Base-by-base conservation (phyloP, 2,329 filamentous ascomycete species). In the Trichoderma oligosporum region DNA sequence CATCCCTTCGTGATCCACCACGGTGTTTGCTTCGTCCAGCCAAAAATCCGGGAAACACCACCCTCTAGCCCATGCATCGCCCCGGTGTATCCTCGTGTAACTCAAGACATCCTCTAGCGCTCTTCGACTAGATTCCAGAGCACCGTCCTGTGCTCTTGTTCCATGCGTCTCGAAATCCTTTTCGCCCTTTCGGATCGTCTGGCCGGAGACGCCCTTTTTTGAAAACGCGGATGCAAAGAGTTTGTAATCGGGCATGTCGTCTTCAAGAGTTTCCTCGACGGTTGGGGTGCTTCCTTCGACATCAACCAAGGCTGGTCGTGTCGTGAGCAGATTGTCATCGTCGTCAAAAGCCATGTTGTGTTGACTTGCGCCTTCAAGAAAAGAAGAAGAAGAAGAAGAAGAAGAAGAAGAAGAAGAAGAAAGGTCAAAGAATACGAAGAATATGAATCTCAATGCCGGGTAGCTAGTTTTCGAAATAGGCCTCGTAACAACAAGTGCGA, bases 111-210 rank as follows among this genome's bases (percentile, higher is more conserved):
- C 86, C 72, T 96, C 89, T 88, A 99, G 94, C 18, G 92, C 93
- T 64, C 82, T 80, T 55, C 93, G 85, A 61, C 91, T 96, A 45
- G 88, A 83, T 67, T 91, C 87, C 51, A 99, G 84, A 7, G 87
- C 83, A 57, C 82, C 80, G 62, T 87, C 84, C 73, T 99, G 94
- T 29, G 89, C 84, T 29, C 83, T 82, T 2, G 94, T 97, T 46
- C 89, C 89, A 73, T 97, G 91, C 25, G 89, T 86, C 74, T 97
- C 94, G 71, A 97, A 99, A 75, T 99, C 94, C 73, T 99, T 99
- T 71, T 96, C 91, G 60, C 94, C 94, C 62, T 91, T 90, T 63
- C 93, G 91, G 33, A 96, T 91, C 9, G 92, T 81, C 64, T 84
- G 83, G 49, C 78, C 72, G 7, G 79, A 80, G 41, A 79, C 72